Evolutionary conservation across 768 basidiomycete genomes (phyloP), one percentile per base, ranked within the genome.

Genomic region (Lentinula lateritia): DNA sequence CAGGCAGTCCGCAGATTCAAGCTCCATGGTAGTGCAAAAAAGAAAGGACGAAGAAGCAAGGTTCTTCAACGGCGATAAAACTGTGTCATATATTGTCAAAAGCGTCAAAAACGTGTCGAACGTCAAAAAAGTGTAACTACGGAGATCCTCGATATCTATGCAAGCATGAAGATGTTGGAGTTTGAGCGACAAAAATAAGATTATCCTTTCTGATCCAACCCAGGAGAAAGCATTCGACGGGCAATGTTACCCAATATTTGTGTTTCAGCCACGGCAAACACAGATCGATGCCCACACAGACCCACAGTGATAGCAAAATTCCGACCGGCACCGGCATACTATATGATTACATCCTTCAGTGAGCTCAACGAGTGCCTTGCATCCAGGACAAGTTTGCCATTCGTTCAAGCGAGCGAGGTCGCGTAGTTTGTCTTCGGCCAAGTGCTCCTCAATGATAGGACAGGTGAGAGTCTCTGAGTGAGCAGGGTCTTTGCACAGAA

Each of bases 361-460:
- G 46, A 75, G 70, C 45, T 77, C 77, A 23, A 78, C 66, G 23
- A 78, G 67, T 16, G 68, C 67, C 41, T 69, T 67, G 57, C 76
- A 77, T 3, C 67, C 66, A 1, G 77, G 75, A 63, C 77, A 77
- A 0, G 72, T 72, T 46, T 77, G 71, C 75, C 71, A 78, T 9
- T 66, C 65, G 43, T 69, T 61, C 35, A 69, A 61, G 12, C 63
- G 63, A 6, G 75, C 74, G 5, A 74, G 68, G 7, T 67, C 66
- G 10, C 55, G 63, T 1, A 74, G 9, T 38, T 60, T 12, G n/a
- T n/a, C 36, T 34, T 60, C 59, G 7, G 32, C 36, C 5, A 52
- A 18, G 8, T 52, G 50, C 15, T 60, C 59, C 23, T 60, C 50
- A 6, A 43, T 38, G 13, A 35, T 32, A 13, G 48, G 23, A 15